A percentile compares a stretch with the other conserved stretches of the same genome.
These are phyloP conservation scores for Ganoderma lingzhi DNA, from an alignment of 1,284 basidiomycete genomes.

Conservation along the genomic window DNA sequence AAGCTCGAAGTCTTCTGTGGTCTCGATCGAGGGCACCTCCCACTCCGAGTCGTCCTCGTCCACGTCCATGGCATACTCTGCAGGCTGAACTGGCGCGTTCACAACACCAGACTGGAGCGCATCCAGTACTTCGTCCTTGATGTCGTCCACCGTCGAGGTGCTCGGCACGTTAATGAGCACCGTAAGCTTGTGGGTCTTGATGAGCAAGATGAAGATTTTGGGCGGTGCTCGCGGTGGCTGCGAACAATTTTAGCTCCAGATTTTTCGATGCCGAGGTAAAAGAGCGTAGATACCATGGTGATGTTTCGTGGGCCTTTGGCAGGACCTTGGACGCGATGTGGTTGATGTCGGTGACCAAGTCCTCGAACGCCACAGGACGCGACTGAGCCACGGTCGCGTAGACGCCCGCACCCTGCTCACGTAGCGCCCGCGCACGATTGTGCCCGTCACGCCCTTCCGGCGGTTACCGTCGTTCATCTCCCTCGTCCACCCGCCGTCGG, in stretches of 20 bases:
- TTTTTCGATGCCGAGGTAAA: too few relatives aligned
- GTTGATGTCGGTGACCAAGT: not conserved
- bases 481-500: conserved; percentile 14
- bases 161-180: conserved; percentile 65
- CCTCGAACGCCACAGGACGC: conserved; percentile 19
- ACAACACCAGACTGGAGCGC: conserved; percentile 61
- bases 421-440: conserved; percentile 16
- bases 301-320: not conserved
- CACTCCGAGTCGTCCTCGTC: conserved; percentile 32
- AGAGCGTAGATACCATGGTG: not conserved
- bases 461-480: conserved; percentile 32
- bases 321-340: conserved; percentile 3
- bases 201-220: conserved; percentile 68
- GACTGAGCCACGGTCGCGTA: conserved; percentile 1
- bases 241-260: not conserved
- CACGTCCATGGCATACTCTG: conserved; percentile 40
- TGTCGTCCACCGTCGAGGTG: conserved; percentile 57
- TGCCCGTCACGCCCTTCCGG: conserved; percentile 30
- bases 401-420: conserved; percentile 17
- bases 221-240: conserved; percentile 49
- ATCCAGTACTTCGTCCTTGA: conserved; percentile 70
- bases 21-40: conserved; percentile 52
- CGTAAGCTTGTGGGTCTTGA: conserved; percentile 77
- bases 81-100: conserved; percentile 30
- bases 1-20: conserved; percentile 69